phyloP scores from a whole-genome alignment of 2,329 filamentous ascomycete species.

The Aspergillus pseudotamarii region DNA sequence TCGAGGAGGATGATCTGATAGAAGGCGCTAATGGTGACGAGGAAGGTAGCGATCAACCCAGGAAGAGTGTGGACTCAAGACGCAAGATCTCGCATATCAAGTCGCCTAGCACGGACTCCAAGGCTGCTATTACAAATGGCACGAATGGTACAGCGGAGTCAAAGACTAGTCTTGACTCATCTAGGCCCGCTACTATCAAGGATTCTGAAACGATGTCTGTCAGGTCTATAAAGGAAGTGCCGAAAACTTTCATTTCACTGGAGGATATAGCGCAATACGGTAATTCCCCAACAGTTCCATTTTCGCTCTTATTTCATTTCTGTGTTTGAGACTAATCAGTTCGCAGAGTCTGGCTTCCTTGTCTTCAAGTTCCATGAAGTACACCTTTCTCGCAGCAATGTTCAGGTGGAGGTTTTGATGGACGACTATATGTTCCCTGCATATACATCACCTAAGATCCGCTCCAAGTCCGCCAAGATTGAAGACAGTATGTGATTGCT shows the following conservation, averaged over 20 bases:
- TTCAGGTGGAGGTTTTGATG: constrained; percentile 83
- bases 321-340: constrained; percentile 1
- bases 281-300: constrained; percentile 35
- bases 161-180: constrained; percentile 37
- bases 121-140: constrained; percentile 35
- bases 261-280: constrained; percentile 81
- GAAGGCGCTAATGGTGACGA: constrained; percentile 36
- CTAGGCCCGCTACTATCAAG: constrained; percentile 44
- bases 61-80: constrained; percentile 36
- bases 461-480: constrained; percentile 69
- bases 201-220: constrained; percentile 51
- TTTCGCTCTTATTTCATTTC: neutral
- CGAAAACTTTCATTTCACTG: constrained; percentile 75
- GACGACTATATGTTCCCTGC: constrained; percentile 94
- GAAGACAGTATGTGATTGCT: constrained; percentile 67
- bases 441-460: constrained; percentile 78
- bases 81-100: constrained; percentile 31
- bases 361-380: constrained; percentile 94
- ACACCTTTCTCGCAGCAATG: constrained; percentile 74
- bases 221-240: constrained; percentile 56
- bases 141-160: constrained; percentile 36
- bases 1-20: constrained; percentile 52
- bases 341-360: constrained; percentile 79
- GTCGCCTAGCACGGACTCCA: constrained; percentile 34
- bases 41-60: constrained; percentile 19